Percentiles rank a stretch among this genome's conserved stretches.
These are phyloP conservation scores for Phytophthora litchii DNA, from an alignment of 352 stramenopile species.

Conservation along the genomic window DNA sequence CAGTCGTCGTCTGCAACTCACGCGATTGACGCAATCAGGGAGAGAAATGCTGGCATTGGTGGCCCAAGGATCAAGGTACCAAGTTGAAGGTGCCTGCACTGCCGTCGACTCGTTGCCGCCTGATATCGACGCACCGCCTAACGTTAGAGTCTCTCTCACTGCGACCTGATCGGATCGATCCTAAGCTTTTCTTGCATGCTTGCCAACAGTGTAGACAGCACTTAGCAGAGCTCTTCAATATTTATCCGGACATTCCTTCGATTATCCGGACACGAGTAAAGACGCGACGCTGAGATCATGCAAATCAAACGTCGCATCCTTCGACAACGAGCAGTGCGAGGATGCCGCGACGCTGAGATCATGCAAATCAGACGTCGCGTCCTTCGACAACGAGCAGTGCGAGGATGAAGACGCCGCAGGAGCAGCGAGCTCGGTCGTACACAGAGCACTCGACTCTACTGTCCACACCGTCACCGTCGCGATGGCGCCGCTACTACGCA, in stretches of 20 bases:
- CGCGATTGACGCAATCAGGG: constrained; percentile 5
- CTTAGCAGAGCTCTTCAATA: too few relatives aligned
- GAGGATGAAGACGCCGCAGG: constrained; percentile 25
- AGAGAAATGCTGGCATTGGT: constrained; percentile 19
- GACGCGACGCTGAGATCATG: constrained; percentile 8
- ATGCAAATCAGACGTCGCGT: constrained; percentile 9
- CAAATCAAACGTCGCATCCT: constrained; percentile 6
- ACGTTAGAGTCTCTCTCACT: too few relatives aligned
- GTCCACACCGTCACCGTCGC: constrained; percentile 23
- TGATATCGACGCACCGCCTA: not conserved
- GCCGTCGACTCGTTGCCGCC: not conserved
- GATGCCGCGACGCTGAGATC: constrained; percentile 18
- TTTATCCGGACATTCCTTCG: not conserved
- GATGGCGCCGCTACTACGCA: constrained; percentile 19
- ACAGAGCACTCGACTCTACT: constrained; percentile 40
- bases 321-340: constrained; percentile 14
- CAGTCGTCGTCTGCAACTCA: too few relatives aligned
- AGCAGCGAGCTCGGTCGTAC: constrained; percentile 28
- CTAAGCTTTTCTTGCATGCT: too few relatives aligned
- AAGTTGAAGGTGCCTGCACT: constrained; percentile 18
- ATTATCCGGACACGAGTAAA: constrained; percentile 3
- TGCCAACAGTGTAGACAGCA: too few relatives aligned
- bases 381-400: constrained; percentile 9
- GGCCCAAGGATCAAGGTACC: too few relatives aligned
- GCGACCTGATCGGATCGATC: too few relatives aligned